A percentile compares a stretch with the other conserved stretches of the same genome.
Evolutionary conservation across 2,329 filamentous ascomycete genomes (phyloP).

Genomic region (Graphilbum sp.): DNA sequence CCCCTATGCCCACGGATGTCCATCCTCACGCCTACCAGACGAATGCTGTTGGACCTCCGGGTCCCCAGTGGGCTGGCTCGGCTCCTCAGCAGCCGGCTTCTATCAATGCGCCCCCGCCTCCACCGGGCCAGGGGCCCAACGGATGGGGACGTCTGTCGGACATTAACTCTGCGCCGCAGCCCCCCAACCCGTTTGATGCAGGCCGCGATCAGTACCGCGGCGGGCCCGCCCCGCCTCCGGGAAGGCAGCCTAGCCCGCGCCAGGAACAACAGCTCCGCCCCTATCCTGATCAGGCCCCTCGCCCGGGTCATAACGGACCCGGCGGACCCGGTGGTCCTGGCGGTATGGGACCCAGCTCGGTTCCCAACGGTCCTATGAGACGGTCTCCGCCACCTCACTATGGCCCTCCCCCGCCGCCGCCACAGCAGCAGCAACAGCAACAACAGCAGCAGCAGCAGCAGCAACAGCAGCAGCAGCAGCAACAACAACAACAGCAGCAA

Average conservation of each 20-base stretch:
- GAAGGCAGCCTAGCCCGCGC: conserved; percentile 60
- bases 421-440: conserved; percentile 32
- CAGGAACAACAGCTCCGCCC: conserved; percentile 53
- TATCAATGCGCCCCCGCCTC: conserved; percentile 33
- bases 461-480: conserved; percentile 34
- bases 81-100: conserved; percentile 32
- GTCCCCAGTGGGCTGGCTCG: conserved; percentile 74
- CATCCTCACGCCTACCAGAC: conserved; percentile 89
- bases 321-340: conserved; percentile 33
- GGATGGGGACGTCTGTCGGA: conserved; percentile 56
- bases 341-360: conserved; percentile 41
- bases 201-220: conserved; percentile 50
- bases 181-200: conserved; percentile 68
- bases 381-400: conserved; percentile 35
- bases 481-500: conserved; percentile 33
- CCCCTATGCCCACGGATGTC: conserved; percentile 87
- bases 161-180: conserved; percentile 59
- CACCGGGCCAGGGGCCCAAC: conserved; percentile 39
- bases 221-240: conserved; percentile 38
- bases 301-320: conserved; percentile 19
- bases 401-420: conserved; percentile 34
- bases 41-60: conserved; percentile 67
- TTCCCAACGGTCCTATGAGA: conserved; percentile 28
- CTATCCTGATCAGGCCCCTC: conserved; percentile 47
- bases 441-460: conserved; percentile 34